Percentiles rank a stretch among this genome's conserved stretches.
Conservation (phyloP, 352 stramenopile species). For the Phytophthora nicotianae region DNA sequence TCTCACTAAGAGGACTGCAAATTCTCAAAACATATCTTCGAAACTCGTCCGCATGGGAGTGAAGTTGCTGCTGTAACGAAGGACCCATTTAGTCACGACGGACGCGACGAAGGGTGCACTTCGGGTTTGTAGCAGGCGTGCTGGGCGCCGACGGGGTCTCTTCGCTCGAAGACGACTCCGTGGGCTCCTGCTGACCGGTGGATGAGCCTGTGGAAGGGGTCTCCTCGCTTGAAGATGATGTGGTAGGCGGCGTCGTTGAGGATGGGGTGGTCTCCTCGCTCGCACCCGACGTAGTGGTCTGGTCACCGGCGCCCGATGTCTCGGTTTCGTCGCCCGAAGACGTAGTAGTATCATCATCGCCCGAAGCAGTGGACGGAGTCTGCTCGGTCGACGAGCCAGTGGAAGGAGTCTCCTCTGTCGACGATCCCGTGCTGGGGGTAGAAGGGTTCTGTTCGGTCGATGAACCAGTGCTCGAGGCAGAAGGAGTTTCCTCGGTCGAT, state of each 20-base stretch:
- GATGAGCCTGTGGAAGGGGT: slow-evolving; percentile 6
- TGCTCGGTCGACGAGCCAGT: slow-evolving; percentile 11
- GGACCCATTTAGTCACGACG: slow-evolving; percentile 23
- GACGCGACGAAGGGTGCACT: slow-evolving; percentile 20
- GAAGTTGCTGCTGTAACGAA: background rate
- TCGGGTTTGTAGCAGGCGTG: slow-evolving; percentile 9
- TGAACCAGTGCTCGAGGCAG: slow-evolving; percentile 10
- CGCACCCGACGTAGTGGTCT: background rate
- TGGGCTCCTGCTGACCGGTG: slow-evolving; percentile 7
- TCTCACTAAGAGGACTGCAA: slow-evolving; percentile 13
- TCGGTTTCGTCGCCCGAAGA: slow-evolving; percentile 2
- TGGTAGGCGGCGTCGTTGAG: slow-evolving; percentile 1
- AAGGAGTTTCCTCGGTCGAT: background rate
- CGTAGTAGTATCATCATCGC: slow-evolving; percentile 4
- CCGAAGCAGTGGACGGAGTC: slow-evolving; percentile 13
- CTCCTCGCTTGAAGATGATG: slow-evolving; percentile 7
- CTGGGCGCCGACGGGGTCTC: slow-evolving; percentile 1
- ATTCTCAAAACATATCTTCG: slow-evolving; percentile 1
- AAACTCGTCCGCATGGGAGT: background rate
- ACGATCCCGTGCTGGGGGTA: slow-evolving; percentile 13
- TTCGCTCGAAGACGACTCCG: slow-evolving; percentile 9
- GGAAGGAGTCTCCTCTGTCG: slow-evolving; percentile 3
- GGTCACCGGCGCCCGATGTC: background rate
- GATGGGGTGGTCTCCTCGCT: slow-evolving; percentile 4
- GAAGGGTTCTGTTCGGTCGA: slow-evolving; percentile 13